Percentiles rank a stretch among this genome's conserved stretches.
phyloP scores from a whole-genome alignment of 169 alveolate species.

The Babesia sp. region DNA sequence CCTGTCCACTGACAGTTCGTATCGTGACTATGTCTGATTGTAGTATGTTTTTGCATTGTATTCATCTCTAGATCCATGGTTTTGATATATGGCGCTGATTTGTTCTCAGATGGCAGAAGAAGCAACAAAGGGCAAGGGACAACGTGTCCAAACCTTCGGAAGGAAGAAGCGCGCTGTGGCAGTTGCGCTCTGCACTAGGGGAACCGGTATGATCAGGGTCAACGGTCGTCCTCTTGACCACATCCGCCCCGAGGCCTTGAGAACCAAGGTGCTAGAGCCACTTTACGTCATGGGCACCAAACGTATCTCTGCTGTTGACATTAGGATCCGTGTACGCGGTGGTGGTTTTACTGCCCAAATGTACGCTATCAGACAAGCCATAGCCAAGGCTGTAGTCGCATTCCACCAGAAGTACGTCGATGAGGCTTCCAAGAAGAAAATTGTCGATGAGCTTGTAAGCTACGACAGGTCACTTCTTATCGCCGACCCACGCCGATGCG shows the following conservation, averaged over 20 bases:
- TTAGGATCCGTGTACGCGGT: slow-evolving; percentile 97
- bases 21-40: too few relatives aligned
- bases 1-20: too few relatives aligned
- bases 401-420: slow-evolving; percentile 95
- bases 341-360: slow-evolving; percentile 98
- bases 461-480: slow-evolving; percentile 98
- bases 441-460: slow-evolving; percentile 92
- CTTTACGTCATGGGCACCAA: slow-evolving; percentile 94
- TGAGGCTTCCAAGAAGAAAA: slow-evolving; percentile 92
- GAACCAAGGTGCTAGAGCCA: slow-evolving; percentile 97
- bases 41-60: too few relatives aligned
- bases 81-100: neutral
- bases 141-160: slow-evolving; percentile 95
- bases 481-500: slow-evolving; percentile 99
- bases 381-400: slow-evolving; percentile 98
- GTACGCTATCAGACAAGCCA: slow-evolving; percentile 96
- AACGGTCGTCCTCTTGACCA: slow-evolving; percentile 94
- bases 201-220: slow-evolving; percentile 93
- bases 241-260: slow-evolving; percentile 92
- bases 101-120: slow-evolving; percentile 48
- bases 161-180: slow-evolving; percentile 98
- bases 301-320: slow-evolving; percentile 89
- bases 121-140: slow-evolving; percentile 40
- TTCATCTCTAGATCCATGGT: neutral
- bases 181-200: slow-evolving; percentile 93